Percentiles rank a stretch among this genome's conserved stretches.
Evolutionary conservation across 1,284 basidiomycete species (phyloP).

Genomic region (Sporisorium reilianum): DNA sequence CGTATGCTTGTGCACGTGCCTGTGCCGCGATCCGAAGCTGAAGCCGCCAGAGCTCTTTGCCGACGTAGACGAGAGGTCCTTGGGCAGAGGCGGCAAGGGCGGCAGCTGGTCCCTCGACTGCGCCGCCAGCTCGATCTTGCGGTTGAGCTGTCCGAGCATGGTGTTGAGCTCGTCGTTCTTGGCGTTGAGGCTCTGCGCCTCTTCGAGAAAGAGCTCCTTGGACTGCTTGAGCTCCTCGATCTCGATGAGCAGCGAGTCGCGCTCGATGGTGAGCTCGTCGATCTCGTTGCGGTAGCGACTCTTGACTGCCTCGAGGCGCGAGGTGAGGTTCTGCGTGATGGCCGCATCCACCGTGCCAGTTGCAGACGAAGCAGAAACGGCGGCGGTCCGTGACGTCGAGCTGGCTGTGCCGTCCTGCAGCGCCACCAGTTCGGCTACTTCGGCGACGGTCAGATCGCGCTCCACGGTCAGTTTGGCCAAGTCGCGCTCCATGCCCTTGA

Average conservation of each 20-base stretch:
- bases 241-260: conserved; percentile 83
- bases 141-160: conserved; percentile 76
- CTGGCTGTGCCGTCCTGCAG: conserved; percentile 73
- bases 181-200: conserved; percentile 87
- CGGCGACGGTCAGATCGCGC: conserved; percentile 89
- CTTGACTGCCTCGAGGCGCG: conserved; percentile 89
- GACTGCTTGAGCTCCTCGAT: conserved; percentile 87
- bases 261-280: conserved; percentile 82
- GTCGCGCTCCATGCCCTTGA: conserved; percentile 84
- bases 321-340: conserved; percentile 81
- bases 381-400: conserved; percentile 6
- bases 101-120: conserved; percentile 38
- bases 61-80: conserved; percentile 19
- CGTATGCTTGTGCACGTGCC: conserved; percentile 37
- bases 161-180: conserved; percentile 92
- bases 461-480: conserved; percentile 87
- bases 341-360: conserved; percentile 54
- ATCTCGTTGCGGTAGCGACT: conserved; percentile 88
- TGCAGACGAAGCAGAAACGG: conserved; percentile 1
- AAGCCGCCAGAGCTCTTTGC: conserved; percentile 40
- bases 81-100: conserved; percentile 21
- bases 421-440: conserved; percentile 87
- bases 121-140: conserved; percentile 46
- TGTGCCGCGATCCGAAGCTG: conserved; percentile 53
- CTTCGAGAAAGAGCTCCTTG: conserved; percentile 87